These are phyloP conservation scores for Puccinia triticina DNA, from an alignment of 1,284 basidiomycete genomes.

Conservation along the genomic window DNA sequence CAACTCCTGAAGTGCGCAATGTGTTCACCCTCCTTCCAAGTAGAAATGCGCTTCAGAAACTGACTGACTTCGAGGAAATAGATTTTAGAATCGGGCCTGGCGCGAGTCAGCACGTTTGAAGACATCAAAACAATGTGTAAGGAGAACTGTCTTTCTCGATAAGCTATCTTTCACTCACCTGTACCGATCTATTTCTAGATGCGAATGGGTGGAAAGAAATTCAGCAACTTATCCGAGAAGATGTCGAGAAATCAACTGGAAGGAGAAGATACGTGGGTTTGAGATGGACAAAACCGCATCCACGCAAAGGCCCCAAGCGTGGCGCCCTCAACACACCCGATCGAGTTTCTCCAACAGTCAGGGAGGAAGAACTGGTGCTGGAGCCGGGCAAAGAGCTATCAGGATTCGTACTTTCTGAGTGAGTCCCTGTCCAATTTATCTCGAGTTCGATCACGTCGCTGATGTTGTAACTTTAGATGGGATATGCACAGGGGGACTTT, in stretches of 20 bases:
- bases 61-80: background rate
- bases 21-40: background rate
- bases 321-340: background rate
- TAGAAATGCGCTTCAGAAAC: background rate
- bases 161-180: background rate
- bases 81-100: slow-evolving; percentile 50
- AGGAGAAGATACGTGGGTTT: slow-evolving; percentile 41
- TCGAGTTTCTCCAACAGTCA: background rate
- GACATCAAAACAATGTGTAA: slow-evolving; percentile 51
- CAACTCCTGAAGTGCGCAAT: slow-evolving; percentile 44
- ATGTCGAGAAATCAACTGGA: slow-evolving; percentile 20
- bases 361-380: background rate
- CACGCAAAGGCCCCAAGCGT: slow-evolving; percentile 49
- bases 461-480: slow-evolving; percentile 23
- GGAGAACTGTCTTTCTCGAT: background rate
- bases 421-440: background rate
- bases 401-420: slow-evolving; percentile 46
- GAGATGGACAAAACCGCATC: slow-evolving; percentile 49
- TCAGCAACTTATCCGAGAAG: slow-evolving; percentile 30
- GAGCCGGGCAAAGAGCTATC: slow-evolving; percentile 50
- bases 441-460: background rate
- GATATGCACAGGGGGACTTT: slow-evolving; percentile 43
- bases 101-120: slow-evolving; percentile 34
- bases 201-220: slow-evolving; percentile 47
- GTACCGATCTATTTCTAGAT: background rate